Conservation (phyloP, 2,329 filamentous ascomycete genomes). For the Aureobasidium namibiae region DNA sequence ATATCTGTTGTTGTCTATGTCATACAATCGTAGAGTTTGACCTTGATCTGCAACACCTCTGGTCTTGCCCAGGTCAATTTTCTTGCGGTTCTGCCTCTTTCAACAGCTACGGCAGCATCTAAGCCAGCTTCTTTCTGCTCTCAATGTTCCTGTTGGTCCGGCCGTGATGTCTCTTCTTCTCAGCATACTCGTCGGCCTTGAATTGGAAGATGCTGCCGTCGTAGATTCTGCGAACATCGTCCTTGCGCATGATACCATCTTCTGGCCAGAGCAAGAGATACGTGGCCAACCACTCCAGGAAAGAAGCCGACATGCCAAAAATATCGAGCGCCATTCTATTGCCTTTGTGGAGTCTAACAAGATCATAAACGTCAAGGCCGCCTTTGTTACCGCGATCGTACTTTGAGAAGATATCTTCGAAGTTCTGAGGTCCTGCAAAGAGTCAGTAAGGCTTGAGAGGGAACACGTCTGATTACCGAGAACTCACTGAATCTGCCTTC, state of each 20-base stretch:
- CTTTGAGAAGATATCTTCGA: slow-evolving; percentile 42
- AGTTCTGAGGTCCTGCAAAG: slow-evolving; percentile 30
- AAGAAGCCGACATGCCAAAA: slow-evolving; percentile 37
- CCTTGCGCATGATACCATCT: slow-evolving; percentile 49
- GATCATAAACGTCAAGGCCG: slow-evolving; percentile 32
- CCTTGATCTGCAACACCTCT: neutral
- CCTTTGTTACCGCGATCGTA: slow-evolving; percentile 33
- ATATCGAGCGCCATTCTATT: slow-evolving; percentile 37
- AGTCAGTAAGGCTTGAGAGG: neutral
- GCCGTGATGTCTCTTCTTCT: slow-evolving; percentile 15
- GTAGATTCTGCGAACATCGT: slow-evolving; percentile 46
- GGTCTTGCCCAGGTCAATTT: neutral
- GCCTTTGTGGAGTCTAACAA: slow-evolving; percentile 31
- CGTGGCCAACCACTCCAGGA: slow-evolving; percentile 33
- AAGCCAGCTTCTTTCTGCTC: neutral
- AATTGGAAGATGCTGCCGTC: slow-evolving; percentile 46
- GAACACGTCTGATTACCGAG: neutral
- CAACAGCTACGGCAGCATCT: neutral
- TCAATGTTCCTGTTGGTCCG: neutral
- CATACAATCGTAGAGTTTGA: neutral
- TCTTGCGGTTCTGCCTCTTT: neutral
- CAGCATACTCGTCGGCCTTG: slow-evolving; percentile 28
- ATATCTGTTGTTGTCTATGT: neutral
- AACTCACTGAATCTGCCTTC: slow-evolving; percentile 35
- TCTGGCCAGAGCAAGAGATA: slow-evolving; percentile 4